Evolutionary conservation across 75 land plant species (phyloP), one percentile per base, ranked within the genome.

Genomic region (Selaginella moellendorffii): DNA sequence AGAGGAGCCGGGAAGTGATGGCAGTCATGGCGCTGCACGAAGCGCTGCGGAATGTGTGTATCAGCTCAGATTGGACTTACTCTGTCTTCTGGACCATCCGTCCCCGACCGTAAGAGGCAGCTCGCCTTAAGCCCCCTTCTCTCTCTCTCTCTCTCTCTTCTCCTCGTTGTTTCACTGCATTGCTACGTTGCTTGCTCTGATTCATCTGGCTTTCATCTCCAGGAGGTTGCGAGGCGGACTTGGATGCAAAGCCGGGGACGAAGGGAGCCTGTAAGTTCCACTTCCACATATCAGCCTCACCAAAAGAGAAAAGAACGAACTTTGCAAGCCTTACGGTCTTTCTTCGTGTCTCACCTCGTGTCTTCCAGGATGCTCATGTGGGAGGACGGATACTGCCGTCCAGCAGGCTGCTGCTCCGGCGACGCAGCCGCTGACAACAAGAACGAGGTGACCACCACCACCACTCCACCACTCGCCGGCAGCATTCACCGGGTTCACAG

Each of bases 21-120:
- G 95, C 90, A 74, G 85, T 85, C 85, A 83, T 88, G 86, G 95
- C 95, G 36, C 77, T 88, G 69, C 95, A 88, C 74, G 95, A 88
- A 67, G 95, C 95, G 46, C 81, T 88, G 18, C 67, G 90, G 36
- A 81, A 73, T 61, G 95, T 88, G 63, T 88, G 95, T 70, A 67
- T 88, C 61, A 81, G 73, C 68, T 73, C 86, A 18, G 95, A 88
- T 65, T 88, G 89, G 95, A 88, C 86, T 66, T 88, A 88, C 74
- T 85, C 95, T 53, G 95, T 88, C 52, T 88, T 88, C 83, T 88
- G 95, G 95, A 88, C 95, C 31, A 88, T 88, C 27, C 78, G 95
- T n/a, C 95, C 89, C 69, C 77, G 95, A 54, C 95, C 93, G 93
- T 88, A 77, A 62, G 58, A 36, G 31, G 30, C 61, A n/a, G n/a